Percentiles rank a stretch among this genome's conserved stretches.
Evolutionary conservation across 768 basidiomycete species (phyloP).

Genomic region (Serpula lacrymans): DNA sequence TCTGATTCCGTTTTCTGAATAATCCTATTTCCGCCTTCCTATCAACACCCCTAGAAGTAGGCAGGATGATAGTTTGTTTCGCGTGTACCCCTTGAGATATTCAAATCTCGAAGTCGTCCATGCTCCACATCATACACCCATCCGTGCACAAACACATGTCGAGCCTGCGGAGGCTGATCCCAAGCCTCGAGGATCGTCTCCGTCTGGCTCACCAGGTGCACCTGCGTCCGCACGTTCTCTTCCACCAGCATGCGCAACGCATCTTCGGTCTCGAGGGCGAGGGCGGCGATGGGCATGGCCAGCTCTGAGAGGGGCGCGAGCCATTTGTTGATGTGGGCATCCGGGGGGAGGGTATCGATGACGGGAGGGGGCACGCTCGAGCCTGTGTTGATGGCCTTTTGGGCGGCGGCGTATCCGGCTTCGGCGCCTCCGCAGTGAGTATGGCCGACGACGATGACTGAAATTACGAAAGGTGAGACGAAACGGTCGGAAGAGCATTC

Average conservation of each 20-base stretch:
- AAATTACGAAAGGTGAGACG: conserved; percentile 6
- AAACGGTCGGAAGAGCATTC: conserved; percentile 27
- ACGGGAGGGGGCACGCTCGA: conserved; percentile 13
- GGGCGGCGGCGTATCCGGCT: conserved; percentile 24
- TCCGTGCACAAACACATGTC: conserved; percentile 59
- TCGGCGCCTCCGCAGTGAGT: conserved; percentile 75
- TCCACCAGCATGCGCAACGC: conserved; percentile 47
- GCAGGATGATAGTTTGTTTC: no score
- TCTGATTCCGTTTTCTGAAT: no score
- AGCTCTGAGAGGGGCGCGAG: conserved; percentile 62
- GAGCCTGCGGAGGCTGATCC: conserved; percentile 17
- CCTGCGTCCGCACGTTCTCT: conserved; percentile 59
- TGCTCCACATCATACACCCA: conserved; percentile 67
- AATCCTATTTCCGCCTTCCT: no score
- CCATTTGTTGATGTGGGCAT: conserved; percentile 65
- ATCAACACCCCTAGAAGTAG: no score
- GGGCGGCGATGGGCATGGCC: conserved; percentile 33
- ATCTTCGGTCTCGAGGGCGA: conserved; percentile 12
- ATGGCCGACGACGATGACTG: conserved; percentile 82
- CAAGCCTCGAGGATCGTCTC: conserved; percentile 46
- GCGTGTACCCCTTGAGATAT: conserved; percentile 36
- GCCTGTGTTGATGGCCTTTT: conserved; percentile 3
- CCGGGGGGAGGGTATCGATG: conserved; percentile 24
- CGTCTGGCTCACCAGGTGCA: conserved; percentile 45
- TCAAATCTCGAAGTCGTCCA: conserved; percentile 57